Evolutionary conservation across 2,329 filamentous ascomycete species (phyloP).

Genomic region (Cercospora sojina): DNA sequence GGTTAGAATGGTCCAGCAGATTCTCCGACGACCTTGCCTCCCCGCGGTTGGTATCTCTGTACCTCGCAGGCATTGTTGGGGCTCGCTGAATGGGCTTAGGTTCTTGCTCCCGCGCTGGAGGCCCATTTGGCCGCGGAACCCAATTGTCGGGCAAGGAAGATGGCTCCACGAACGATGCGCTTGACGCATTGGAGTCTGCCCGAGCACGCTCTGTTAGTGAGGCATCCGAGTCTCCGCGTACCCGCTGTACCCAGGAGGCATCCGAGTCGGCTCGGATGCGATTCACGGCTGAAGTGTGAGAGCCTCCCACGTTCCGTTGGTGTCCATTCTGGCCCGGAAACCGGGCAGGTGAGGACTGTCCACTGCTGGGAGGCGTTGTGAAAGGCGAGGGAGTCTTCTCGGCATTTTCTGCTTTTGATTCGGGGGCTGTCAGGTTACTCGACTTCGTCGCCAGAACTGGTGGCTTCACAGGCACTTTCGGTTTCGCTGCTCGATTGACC

Average conservation of each 20-base stretch:
- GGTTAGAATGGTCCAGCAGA: constrained; percentile 32
- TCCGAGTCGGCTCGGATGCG: constrained; percentile 32
- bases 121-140: constrained; percentile 19
- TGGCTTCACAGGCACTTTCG: constrained; percentile 55
- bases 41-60: constrained; percentile 20
- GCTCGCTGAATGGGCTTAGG: constrained; percentile 19
- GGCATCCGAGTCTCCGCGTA: constrained; percentile 33
- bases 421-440: constrained; percentile 37
- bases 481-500: constrained; percentile 78
- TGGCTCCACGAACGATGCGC: constrained; percentile 33
- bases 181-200: constrained; percentile 32
- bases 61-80: constrained; percentile 29
- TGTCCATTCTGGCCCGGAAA: background rate
- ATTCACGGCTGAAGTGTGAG: constrained; percentile 23
- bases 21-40: constrained; percentile 24
- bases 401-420: constrained; percentile 41
- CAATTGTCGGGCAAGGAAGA: constrained; percentile 32
- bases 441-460: constrained; percentile 28
- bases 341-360: constrained; percentile 51
- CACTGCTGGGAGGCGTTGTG: constrained; percentile 77
- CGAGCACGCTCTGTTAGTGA: constrained; percentile 28
- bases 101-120: constrained; percentile 22
- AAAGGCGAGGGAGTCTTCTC: constrained; percentile 70
- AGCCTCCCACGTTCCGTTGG: background rate
- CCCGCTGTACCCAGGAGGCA: constrained; percentile 29